phyloP scores from a whole-genome alignment of 768 basidiomycete genomes.

The Lactarius deliciosus region DNA sequence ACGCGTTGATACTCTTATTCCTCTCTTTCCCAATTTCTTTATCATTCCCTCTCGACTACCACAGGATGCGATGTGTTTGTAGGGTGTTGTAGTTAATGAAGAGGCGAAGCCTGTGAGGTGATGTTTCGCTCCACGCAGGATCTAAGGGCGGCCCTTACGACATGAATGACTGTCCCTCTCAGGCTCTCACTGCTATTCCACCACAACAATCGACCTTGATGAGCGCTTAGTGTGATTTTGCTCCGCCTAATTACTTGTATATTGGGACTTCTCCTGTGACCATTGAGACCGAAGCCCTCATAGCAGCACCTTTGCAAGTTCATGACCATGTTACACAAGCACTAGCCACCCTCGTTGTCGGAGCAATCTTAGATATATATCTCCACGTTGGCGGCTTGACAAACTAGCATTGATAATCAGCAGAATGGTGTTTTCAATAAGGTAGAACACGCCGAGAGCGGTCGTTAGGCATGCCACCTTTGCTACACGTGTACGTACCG shows the following conservation, averaged over 20 bases:
- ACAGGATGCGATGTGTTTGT: constrained; percentile 6
- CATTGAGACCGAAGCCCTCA: constrained; percentile 26
- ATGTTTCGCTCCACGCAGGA: neutral
- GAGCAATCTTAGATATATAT: neutral
- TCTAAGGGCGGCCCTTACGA: neutral
- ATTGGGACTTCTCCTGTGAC: constrained; percentile 20
- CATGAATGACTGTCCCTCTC: neutral
- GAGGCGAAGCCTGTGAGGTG: neutral
- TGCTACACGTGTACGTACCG: constrained; percentile 47
- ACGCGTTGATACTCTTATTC: constrained; percentile 2
- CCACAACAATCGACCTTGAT: neutral
- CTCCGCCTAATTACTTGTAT: neutral
- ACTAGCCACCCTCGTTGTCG: constrained; percentile 17
- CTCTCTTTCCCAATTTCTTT: neutral
- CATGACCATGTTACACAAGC: constrained; percentile 7
- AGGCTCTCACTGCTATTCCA: neutral
- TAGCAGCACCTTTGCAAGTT: constrained; percentile 16
- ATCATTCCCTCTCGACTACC: constrained; percentile 12
- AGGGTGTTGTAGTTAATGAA: neutral
- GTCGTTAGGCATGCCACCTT: constrained; percentile 54
- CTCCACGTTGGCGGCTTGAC: neutral
- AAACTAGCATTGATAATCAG: neutral
- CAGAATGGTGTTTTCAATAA: constrained; percentile 28
- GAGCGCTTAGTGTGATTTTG: neutral
- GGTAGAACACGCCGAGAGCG: constrained; percentile 34